These are phyloP conservation scores for Fusarium sp. DNA, from an alignment of 2,329 filamentous ascomycete genomes.

Conservation along the genomic window DNA sequence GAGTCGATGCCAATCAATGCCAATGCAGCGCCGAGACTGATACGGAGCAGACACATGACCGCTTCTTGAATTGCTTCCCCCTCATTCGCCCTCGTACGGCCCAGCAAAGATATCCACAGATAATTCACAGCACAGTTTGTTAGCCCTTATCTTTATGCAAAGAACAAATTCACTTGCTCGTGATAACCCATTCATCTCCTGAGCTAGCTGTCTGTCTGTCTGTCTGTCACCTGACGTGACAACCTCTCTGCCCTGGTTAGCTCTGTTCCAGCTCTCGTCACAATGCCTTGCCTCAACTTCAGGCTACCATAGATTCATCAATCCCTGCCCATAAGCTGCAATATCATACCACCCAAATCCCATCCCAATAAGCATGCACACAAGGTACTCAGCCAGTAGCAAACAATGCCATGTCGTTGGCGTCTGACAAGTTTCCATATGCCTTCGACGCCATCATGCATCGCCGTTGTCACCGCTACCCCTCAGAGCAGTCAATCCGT, in stretches of 20 bases:
- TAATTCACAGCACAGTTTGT: not conserved
- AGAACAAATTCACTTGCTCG: not conserved
- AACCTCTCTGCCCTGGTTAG: not conserved
- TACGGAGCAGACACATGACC: not conserved
- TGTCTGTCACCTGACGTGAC: not conserved
- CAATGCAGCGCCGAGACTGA: not conserved
- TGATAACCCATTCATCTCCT: not conserved
- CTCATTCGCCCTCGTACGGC: not conserved
- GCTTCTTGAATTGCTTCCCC: not conserved
- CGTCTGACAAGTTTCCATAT: conserved; percentile 7
- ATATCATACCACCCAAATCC: conserved; percentile 15
- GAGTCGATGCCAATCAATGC: not conserved
- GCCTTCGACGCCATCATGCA: conserved; percentile 32
- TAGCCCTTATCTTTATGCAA: not conserved
- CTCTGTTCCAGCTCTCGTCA: not conserved
- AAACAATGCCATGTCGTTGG: not conserved
- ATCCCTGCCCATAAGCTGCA: not conserved
- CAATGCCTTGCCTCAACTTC: not conserved
- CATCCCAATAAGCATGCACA: conserved; percentile 1
- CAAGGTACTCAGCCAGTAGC: not conserved
- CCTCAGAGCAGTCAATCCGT: conserved; percentile 2
- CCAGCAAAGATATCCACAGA: not conserved
- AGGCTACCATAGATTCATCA: not conserved
- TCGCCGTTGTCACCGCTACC: conserved; percentile 19
- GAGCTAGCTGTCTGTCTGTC: not conserved